Percentiles rank a stretch among this genome's conserved stretches.
Evolutionary conservation across 768 basidiomycete genomes (phyloP).

Genomic region (Pleurotus citrinopileatus): DNA sequence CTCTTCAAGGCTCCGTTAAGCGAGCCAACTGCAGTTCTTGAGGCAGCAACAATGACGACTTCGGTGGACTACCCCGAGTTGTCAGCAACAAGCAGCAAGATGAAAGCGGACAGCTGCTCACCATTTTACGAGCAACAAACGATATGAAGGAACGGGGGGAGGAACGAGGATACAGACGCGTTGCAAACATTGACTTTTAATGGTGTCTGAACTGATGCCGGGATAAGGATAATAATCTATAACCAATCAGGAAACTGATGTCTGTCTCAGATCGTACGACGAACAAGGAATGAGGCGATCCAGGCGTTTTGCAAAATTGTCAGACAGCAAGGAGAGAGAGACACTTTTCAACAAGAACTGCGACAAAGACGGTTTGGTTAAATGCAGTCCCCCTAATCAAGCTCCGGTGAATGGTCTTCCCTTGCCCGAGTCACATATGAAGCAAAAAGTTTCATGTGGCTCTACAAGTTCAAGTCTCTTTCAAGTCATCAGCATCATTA

Average conservation of each 20-base stretch:
- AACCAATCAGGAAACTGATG: slow-evolving; percentile 20
- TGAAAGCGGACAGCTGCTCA: slow-evolving; percentile 21
- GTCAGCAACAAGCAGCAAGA: slow-evolving; percentile 2
- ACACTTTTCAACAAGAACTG: neutral
- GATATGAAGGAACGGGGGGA: slow-evolving; percentile 35
- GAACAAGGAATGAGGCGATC: slow-evolving; percentile 17
- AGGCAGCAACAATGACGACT: slow-evolving; percentile 92
- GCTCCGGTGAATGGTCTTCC: slow-evolving; percentile 19
- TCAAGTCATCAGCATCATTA: too few relatives aligned
- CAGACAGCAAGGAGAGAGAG: slow-evolving; percentile 9
- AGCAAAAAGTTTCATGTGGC: neutral
- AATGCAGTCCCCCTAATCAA: slow-evolving; percentile 13
- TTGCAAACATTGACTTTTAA: slow-evolving; percentile 43
- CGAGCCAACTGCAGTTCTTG: slow-evolving; percentile 92
- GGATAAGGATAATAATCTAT: slow-evolving; percentile 15
- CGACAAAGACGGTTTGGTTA: neutral
- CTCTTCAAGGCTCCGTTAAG: slow-evolving; percentile 88
- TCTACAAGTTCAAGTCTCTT: too few relatives aligned
- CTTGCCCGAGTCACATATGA: neutral
- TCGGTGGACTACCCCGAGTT: slow-evolving; percentile 41
- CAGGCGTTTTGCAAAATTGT: neutral
- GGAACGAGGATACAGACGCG: slow-evolving; percentile 35
- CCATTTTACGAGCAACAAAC: slow-evolving; percentile 51
- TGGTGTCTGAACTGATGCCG: slow-evolving; percentile 14
- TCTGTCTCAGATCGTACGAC: slow-evolving; percentile 37